phyloP scores from a whole-genome alignment of 2,329 filamentous ascomycete genomes.

The Hypomyces rosellus region DNA sequence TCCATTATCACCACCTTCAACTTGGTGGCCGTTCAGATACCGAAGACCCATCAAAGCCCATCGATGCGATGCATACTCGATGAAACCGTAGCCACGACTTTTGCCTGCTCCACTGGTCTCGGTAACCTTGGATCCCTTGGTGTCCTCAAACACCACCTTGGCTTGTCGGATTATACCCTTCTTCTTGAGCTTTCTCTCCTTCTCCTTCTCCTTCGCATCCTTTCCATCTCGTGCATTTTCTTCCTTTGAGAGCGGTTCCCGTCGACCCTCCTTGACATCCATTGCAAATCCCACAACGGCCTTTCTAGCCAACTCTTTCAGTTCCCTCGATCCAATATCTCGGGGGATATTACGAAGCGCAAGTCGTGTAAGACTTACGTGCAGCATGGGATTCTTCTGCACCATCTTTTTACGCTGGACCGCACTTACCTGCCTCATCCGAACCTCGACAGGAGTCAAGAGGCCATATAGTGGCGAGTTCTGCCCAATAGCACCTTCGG shows the following conservation, averaged over 20 bases:
- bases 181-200: slow-evolving; percentile 69
- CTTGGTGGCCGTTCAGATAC: slow-evolving; percentile 77
- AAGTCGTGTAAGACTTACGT: slow-evolving; percentile 82
- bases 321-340: slow-evolving; percentile 73
- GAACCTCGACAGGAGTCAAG: slow-evolving; percentile 71
- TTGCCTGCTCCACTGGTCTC: slow-evolving; percentile 73
- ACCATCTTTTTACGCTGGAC: slow-evolving; percentile 87
- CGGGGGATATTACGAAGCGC: slow-evolving; percentile 88
- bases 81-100: slow-evolving; percentile 92
- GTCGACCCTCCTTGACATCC: slow-evolving; percentile 73
- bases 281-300: slow-evolving; percentile 92
- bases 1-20: slow-evolving; percentile 56
- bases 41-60: slow-evolving; percentile 91
- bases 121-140: slow-evolving; percentile 74
- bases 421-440: slow-evolving; percentile 80
- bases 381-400: slow-evolving; percentile 81
- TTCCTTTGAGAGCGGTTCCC: slow-evolving; percentile 79
- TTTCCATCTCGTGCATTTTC: slow-evolving; percentile 75
- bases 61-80: slow-evolving; percentile 91
- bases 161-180: slow-evolving; percentile 86
- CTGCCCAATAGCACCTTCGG: slow-evolving; percentile 75
- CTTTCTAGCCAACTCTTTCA: slow-evolving; percentile 85
- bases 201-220: slow-evolving; percentile 75
- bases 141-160: slow-evolving; percentile 89
- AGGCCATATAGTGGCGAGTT: slow-evolving; percentile 71